Evolutionary conservation across 2,329 filamentous ascomycete genomes (phyloP).

Genomic region (Achaetomium macrosporum): DNA sequence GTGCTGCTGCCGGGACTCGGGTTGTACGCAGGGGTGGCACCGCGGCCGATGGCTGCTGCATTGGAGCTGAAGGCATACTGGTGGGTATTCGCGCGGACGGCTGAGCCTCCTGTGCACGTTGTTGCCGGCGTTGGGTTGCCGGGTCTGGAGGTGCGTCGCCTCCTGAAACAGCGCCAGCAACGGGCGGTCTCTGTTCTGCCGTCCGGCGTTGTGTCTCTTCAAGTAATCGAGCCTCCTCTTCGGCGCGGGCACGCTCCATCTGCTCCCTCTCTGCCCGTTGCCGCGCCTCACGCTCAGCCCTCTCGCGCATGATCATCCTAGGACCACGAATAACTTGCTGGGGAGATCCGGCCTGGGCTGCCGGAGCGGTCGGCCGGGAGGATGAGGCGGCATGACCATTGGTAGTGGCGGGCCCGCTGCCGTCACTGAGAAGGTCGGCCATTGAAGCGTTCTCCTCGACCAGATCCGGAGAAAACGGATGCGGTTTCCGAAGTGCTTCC

Average conservation of each 20-base stretch:
- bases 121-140: slow-evolving; percentile 30
- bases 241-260: slow-evolving; percentile 51
- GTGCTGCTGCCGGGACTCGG: slow-evolving; percentile 25
- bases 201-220: slow-evolving; percentile 51
- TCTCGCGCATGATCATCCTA: slow-evolving; percentile 85
- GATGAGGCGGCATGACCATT: slow-evolving; percentile 48
- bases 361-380: slow-evolving; percentile 42
- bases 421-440: slow-evolving; percentile 67
- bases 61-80: slow-evolving; percentile 13
- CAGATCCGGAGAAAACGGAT: slow-evolving; percentile 75
- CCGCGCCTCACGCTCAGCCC: slow-evolving; percentile 68
- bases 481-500: slow-evolving; percentile 77
- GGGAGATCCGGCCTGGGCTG: slow-evolving; percentile 49
- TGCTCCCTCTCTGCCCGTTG: slow-evolving; percentile 63
- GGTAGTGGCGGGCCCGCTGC: slow-evolving; percentile 48
- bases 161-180: slow-evolving; percentile 36
- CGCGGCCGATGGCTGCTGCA: slow-evolving; percentile 16
- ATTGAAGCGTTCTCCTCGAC: slow-evolving; percentile 87
- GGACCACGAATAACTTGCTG: slow-evolving; percentile 69
- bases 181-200: slow-evolving; percentile 53
- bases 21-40: slow-evolving; percentile 23
- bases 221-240: slow-evolving; percentile 48
- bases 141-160: slow-evolving; percentile 32
- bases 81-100: slow-evolving; percentile 13
- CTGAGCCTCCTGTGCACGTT: slow-evolving; percentile 28